A percentile compares a stretch with the other conserved stretches of the same genome.
Conservation (phyloP, 1,284 basidiomycete genomes). For the Lentinus polychrous region DNA sequence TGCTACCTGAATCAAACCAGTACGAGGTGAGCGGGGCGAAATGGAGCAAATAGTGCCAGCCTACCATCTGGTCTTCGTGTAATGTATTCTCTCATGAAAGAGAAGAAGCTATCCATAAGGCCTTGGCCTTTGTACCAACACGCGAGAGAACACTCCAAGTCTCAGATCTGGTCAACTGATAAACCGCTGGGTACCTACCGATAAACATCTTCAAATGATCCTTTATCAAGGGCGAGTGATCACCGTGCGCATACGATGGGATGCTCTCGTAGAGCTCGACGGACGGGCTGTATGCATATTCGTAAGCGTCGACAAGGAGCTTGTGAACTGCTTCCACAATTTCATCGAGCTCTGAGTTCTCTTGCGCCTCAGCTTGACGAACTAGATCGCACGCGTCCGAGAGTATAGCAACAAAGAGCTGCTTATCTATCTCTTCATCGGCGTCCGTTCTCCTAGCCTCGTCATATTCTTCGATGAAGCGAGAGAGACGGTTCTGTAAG, state of each 20-base stretch:
- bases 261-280: constrained; percentile 18
- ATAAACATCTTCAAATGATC: constrained; percentile 10
- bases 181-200: constrained; percentile 5
- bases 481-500: not conserved
- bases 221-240: constrained; percentile 18
- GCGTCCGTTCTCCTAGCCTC: not conserved
- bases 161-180: too few species aligned
- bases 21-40: not conserved
- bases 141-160: too few species aligned
- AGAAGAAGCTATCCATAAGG: constrained; percentile 3
- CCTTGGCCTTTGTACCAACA: constrained; percentile 9
- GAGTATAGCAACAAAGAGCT: constrained; percentile 8
- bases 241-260: constrained; percentile 28
- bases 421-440: not conserved
- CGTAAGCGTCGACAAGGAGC: constrained; percentile 15
- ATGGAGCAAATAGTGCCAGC: not conserved
- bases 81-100: constrained; percentile 3
- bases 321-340: constrained; percentile 28
- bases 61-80: not conserved
- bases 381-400: constrained; percentile 14
- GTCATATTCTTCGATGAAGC: not conserved
- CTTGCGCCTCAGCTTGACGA: constrained; percentile 14
- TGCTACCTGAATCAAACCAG: not conserved
- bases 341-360: constrained; percentile 13
- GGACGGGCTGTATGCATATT: constrained; percentile 16